Evolutionary conservation across 768 basidiomycete genomes (phyloP), one percentile per base, ranked within the genome.

Genomic region (Brasilioporus rufonigricans): DNA sequence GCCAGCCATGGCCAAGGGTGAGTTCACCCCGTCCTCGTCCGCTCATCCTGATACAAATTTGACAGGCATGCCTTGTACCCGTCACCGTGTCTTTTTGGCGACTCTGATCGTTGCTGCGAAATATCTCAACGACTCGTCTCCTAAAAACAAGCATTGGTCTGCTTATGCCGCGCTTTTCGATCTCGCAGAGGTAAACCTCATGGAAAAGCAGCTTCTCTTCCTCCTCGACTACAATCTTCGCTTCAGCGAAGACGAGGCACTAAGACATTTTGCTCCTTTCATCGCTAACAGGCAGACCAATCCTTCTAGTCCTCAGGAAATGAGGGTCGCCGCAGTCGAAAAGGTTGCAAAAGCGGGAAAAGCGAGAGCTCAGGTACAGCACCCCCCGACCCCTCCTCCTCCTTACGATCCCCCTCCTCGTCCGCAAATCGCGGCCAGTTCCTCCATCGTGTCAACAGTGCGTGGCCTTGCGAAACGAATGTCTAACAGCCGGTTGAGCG

Each of bases 171-270:
- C 77, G 40, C 74, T 90, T 59, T 95, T 92, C 75, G 85, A 89
- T 67, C 74, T 84, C 48, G 71, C 76, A 12, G 90, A 92, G 75
- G 85, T 98, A 71, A 97, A 95, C 72, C 79, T 95, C 57, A 98
- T 98, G 96, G 96, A 99, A 76, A 90, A 86, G 74, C 93, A 99
- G 74, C 83, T 99, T 27, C 84, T 99, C 50, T 88, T 82, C 71
- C 78, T 98, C 55, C 85, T 99, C 63, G 91, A 96, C 74, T 95
- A 90, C 69, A 87, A 98, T 71, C 84, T 99, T 53, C 85, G 91
- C 45, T 92, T 98, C 69, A 80, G 84, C 61, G 96, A 99, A 73
- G 73, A 75, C 26, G 93, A 97, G 64, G 86, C 88, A 10, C 80
- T 87, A 63, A 66, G 66, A 27, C 76, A 78, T 12, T 94, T 97